Percentiles rank a stretch among this genome's conserved stretches.
These are phyloP conservation scores for Thelonectria blattea DNA, from an alignment of 2,329 filamentous ascomycete genomes.

Conservation along the genomic window DNA sequence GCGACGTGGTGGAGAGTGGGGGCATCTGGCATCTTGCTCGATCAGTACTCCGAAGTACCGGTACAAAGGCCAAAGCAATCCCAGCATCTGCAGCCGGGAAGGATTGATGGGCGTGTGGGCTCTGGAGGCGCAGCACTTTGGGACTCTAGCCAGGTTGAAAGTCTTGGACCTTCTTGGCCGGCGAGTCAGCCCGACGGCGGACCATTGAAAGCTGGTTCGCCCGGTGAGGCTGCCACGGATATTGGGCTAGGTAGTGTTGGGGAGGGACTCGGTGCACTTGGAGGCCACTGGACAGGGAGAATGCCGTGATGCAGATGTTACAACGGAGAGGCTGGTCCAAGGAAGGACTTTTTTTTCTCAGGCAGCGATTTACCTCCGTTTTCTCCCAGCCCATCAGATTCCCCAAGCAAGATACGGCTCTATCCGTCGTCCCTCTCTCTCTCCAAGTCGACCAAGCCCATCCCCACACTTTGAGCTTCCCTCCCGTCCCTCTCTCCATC, in stretches of 20 bases:
- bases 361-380: not conserved
- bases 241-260: too few species aligned
- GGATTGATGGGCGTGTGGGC: not conserved
- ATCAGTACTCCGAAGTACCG: not conserved
- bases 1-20: slow-evolving; percentile 2
- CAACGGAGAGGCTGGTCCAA: not conserved
- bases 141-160: not conserved
- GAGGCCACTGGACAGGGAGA: too few species aligned
- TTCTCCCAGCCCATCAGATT: too few species aligned
- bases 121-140: not conserved
- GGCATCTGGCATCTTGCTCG: not conserved
- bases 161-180: not conserved
- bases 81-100: not conserved
- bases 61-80: not conserved
- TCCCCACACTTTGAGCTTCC: too few species aligned
- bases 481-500: too few species aligned
- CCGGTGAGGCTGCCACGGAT: not conserved
- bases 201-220: not conserved
- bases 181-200: not conserved
- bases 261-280: too few species aligned
- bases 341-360: not conserved
- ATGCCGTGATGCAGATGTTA: not conserved
- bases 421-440: too few species aligned
- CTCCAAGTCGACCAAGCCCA: too few species aligned
- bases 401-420: too few species aligned